Base-by-base conservation (phyloP, 768 basidiomycete genomes). In the Boletus eberwhitei region DNA sequence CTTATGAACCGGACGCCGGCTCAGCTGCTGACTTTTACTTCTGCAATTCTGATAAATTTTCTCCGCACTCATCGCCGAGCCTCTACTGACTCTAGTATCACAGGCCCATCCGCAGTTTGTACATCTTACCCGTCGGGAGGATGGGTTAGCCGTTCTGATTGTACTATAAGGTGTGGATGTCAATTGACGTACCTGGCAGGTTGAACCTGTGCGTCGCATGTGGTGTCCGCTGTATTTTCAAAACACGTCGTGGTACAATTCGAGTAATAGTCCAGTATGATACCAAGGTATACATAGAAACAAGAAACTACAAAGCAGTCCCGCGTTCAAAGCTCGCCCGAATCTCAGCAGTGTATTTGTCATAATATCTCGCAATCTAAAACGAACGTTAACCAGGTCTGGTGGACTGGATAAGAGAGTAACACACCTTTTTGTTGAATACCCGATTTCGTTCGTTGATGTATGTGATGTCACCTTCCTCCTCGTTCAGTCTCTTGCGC, bases 361-460 rank as follows among this genome's bases (percentile, higher is more conserved):
- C 91, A 78, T 93, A 96, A 73, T 93, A 97, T 58, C 94, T 83
- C 5, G 90, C 88, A 75, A 95, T 93, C 90, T 93, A 62, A 29
- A 21, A 7, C 12, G 48, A 57, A 17, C 42, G 24, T 53, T 5
- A 49, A 26, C 39, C 50, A 19, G 43, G 36, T 57, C 26, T 19
- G 19, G 12, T 21, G 19, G 26, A 22, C 8, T 17, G 3, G 22
- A 43, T 29, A 3, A 35, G 48, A 44, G 12, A 48, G 8, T 9
- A 0, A 31, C 32, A 17, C 26, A 86, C 90, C 87, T 96, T 97
- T 76, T 93, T 94, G 83, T 98, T 97, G 81, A 97, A 98, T 44
- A 97, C 93, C 59, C 93, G 84, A 73, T 98, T 95, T 72, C 89
- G 87, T 73, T 98, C 93, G 78, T 99, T 99, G 82, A 99, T 99